phyloP scores from a whole-genome alignment of 2,329 filamentous ascomycete species.

The Paracorniculantispora psalliotae region DNA sequence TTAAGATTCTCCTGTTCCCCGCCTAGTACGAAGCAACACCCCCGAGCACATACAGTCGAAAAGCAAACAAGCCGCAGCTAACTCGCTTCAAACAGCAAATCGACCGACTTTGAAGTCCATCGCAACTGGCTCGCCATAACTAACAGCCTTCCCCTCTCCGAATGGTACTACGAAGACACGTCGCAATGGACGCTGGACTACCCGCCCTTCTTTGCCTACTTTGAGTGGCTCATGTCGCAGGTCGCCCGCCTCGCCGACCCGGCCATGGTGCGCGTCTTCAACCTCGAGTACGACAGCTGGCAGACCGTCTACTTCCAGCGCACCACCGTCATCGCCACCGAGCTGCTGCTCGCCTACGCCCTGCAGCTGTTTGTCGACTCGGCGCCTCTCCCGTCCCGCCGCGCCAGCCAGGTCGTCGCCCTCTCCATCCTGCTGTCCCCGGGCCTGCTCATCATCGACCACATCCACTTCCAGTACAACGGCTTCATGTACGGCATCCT shows the following conservation, averaged over 20 bases:
- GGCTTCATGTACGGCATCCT: slow-evolving; percentile 91
- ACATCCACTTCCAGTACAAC: slow-evolving; percentile 99
- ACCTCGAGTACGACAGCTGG: slow-evolving; percentile 85
- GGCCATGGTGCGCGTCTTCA: slow-evolving; percentile 74
- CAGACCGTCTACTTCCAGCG: slow-evolving; percentile 92
- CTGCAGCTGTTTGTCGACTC: slow-evolving; percentile 77
- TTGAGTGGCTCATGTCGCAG: slow-evolving; percentile 89
- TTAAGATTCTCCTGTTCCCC: slow-evolving; percentile 90
- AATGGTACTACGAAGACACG: slow-evolving; percentile 97
- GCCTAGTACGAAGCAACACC: slow-evolving; percentile 67
- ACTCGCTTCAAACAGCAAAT: slow-evolving; percentile 61
- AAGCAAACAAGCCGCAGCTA: not conserved
- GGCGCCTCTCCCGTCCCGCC: slow-evolving; percentile 58
- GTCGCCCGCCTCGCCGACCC: slow-evolving; percentile 72
- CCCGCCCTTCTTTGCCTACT: slow-evolving; percentile 94
- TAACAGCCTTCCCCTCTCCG: slow-evolving; percentile 74
- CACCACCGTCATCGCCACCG: slow-evolving; percentile 77
- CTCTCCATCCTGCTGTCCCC: slow-evolving; percentile 88
- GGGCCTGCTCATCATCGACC: slow-evolving; percentile 92
- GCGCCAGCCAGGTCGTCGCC: slow-evolving; percentile 77
- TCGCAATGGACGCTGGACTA: slow-evolving; percentile 99
- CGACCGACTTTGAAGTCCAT: slow-evolving; percentile 98
- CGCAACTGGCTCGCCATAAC: slow-evolving; percentile 98
- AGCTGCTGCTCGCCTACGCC: slow-evolving; percentile 78
- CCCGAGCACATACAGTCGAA: not conserved